These are phyloP conservation scores for Lichtheimia ornata DNA, from an alignment of 371 early-diverging fungal genomes.

Conservation along the genomic window DNA sequence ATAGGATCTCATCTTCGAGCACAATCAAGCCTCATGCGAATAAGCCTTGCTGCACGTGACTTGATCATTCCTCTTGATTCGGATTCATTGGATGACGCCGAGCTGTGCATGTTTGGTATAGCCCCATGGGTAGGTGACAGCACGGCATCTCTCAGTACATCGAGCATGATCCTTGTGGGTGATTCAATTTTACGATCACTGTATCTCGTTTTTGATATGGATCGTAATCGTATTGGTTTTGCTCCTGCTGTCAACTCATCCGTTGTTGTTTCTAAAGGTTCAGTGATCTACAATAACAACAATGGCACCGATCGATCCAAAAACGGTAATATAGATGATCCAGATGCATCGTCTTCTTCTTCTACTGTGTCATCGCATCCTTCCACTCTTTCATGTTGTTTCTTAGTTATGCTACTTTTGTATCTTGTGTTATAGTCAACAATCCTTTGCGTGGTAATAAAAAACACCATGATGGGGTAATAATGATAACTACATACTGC, in stretches of 20 bases:
- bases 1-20: not conserved
- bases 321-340: no score
- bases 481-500: no score
- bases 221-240: conserved; percentile 36
- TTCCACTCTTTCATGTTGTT: no score
- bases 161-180: conserved; percentile 31
- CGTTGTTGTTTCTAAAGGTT: no score
- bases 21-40: conserved; percentile 2
- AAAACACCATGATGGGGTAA: no score
- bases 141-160: conserved; percentile 10
- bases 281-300: no score
- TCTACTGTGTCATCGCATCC: no score
- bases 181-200: conserved; percentile 40
- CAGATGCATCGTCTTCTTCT: no score
- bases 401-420: no score
- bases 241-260: conserved; percentile 30
- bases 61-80: conserved; percentile 40
- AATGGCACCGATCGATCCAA: no score
- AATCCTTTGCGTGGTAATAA: no score
- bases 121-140: conserved; percentile 17
- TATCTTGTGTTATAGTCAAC: no score
- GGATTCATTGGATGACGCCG: conserved; percentile 13
- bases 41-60: conserved; percentile 24
- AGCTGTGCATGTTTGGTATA: conserved; percentile 46
- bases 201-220: conserved; percentile 48